These are phyloP conservation scores for Aphanomyces stellatus DNA, from an alignment of 352 stramenopile species.

Conservation along the genomic window DNA sequence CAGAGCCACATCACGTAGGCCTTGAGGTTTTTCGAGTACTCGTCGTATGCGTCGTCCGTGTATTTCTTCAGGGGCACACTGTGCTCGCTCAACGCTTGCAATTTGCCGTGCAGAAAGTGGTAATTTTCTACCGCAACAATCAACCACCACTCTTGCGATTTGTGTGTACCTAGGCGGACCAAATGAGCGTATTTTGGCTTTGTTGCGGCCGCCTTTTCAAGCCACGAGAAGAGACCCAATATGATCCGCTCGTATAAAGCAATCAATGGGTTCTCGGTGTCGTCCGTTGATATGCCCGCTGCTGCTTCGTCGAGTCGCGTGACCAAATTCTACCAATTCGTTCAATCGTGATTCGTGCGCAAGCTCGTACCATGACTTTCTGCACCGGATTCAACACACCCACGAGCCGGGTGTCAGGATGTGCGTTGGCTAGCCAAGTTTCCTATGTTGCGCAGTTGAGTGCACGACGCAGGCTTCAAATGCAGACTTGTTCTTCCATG, in stretches of 20 bases:
- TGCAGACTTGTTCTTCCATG: constrained; percentile 43
- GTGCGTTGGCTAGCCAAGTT: constrained; percentile 51
- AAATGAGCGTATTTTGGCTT: constrained; percentile 62
- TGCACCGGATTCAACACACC: constrained; percentile 53
- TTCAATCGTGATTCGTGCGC: not conserved
- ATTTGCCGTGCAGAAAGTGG: constrained; percentile 45
- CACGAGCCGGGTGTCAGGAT: constrained; percentile 61
- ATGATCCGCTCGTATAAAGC: constrained; percentile 63
- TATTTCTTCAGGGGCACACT: not conserved
- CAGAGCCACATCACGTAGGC: constrained; percentile 12
- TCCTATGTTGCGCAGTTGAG: too few species aligned
- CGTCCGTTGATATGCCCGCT: constrained; percentile 31
- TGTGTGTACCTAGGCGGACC: constrained; percentile 39
- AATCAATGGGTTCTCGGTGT: constrained; percentile 38
- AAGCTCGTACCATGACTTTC: constrained; percentile 43
- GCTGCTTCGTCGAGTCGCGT: constrained; percentile 51
- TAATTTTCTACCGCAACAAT: constrained; percentile 41
- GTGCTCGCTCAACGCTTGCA: constrained; percentile 31
- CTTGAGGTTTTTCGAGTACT: constrained; percentile 2
- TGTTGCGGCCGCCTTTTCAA: constrained; percentile 52
- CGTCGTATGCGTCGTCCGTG: not conserved
- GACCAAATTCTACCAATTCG: constrained; percentile 39
- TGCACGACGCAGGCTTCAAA: too few species aligned
- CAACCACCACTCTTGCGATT: not conserved
- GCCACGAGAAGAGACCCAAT: constrained; percentile 51